Conservation (phyloP, 805 yeast species). For the Wickerhamomyces mucosus region DNA sequence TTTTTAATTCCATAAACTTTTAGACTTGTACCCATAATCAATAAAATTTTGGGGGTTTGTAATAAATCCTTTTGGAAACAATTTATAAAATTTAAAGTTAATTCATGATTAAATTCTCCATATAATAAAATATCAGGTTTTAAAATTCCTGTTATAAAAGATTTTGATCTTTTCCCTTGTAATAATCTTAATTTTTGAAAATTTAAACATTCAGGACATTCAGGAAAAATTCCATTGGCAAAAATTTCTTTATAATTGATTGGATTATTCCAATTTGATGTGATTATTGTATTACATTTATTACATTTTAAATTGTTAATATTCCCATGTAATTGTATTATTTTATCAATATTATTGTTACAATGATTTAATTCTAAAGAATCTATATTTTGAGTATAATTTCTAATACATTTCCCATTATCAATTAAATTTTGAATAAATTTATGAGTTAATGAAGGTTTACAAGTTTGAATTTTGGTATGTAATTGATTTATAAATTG, state of each 20-base stretch:
- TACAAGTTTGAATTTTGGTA: conserved; percentile 49
- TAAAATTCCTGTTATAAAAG: conserved; percentile 54
- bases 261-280: no score
- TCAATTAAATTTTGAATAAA: conserved; percentile 38
- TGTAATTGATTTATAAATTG: conserved; percentile 82
- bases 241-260: no score
- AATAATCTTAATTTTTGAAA: conserved; percentile 45
- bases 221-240: conserved; percentile 56
- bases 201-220: conserved; percentile 61
- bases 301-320: conserved; percentile 71
- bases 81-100: conserved; percentile 66
- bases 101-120: conserved; percentile 84
- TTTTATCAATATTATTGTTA: no score
- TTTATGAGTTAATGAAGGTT: conserved; percentile 77
- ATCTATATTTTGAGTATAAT: conserved; percentile 94
- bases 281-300: conserved; percentile 45
- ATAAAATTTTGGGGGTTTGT: conserved; percentile 62
- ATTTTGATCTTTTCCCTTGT: conserved; percentile 67
- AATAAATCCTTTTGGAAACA: conserved; percentile 60
- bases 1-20: conserved; percentile 84
- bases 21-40: conserved; percentile 90
- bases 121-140: conserved; percentile 88
- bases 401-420: conserved; percentile 46
- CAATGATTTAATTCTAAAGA: conserved; percentile 64
- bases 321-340: conserved; percentile 88